Conservation (phyloP, 176 grass and related monocot species). For the Echinochloa phyllopogon region DNA sequence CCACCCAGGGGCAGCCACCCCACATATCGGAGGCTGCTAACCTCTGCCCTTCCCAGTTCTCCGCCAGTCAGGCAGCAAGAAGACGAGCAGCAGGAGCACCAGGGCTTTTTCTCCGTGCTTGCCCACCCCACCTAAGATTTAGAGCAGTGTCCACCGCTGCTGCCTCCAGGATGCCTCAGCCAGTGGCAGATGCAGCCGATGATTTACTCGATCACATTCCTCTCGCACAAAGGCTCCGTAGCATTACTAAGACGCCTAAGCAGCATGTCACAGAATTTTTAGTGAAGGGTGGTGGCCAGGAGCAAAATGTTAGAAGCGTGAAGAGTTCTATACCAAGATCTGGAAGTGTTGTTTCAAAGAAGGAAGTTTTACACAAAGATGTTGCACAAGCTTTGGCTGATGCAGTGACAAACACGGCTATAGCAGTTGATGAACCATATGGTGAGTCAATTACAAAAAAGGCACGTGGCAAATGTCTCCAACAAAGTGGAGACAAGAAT, state of each 20-base stretch:
- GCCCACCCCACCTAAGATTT: slow-evolving; percentile 1
- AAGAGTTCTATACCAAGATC: neutral
- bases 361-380: neutral
- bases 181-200: neutral
- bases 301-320: neutral
- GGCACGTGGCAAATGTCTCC: neutral
- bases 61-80: neutral
- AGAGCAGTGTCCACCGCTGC: neutral
- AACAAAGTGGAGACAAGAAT: slow-evolving; percentile 1
- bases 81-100: neutral
- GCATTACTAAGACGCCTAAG: neutral
- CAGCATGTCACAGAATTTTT: neutral
- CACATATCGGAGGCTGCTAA: neutral
- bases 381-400: neutral
- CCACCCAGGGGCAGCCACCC: neutral
- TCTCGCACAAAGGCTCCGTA: slow-evolving; percentile 2
- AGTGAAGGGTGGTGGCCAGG: slow-evolving; percentile 6
- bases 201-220: neutral
- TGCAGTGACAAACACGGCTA: neutral
- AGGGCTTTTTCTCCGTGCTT: neutral
- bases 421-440: neutral
- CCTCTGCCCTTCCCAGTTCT: neutral
- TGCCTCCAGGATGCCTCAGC: neutral
- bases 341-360: slow-evolving; percentile 1
- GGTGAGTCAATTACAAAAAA: neutral